phyloP scores from a whole-genome alignment of 83 land plant genomes.

The Thuja plicata region DNA sequence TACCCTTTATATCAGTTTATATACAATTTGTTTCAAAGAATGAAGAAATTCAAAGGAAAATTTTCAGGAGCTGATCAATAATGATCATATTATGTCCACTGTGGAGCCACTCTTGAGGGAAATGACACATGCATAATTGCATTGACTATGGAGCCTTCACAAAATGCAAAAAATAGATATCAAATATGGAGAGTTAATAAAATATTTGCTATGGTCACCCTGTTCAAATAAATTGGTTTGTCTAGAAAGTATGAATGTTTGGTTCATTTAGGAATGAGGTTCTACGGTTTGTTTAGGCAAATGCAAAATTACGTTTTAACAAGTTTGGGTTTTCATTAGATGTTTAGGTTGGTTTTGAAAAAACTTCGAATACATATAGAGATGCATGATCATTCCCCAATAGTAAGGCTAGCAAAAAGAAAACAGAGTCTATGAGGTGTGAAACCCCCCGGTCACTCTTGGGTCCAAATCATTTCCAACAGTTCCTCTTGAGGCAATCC shows the following conservation, averaged over 20 bases:
- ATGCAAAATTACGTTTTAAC: background rate
- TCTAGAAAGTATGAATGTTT: no score
- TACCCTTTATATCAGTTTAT: no score
- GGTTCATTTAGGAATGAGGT: background rate
- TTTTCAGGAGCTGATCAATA: background rate
- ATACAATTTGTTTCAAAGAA: background rate
- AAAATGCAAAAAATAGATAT: no score
- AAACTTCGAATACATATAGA: no score
- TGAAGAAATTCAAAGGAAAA: background rate
- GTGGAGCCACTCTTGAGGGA: background rate
- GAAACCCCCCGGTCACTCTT: no score
- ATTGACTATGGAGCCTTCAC: background rate
- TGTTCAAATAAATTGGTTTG: background rate
- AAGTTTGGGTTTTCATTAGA: background rate
- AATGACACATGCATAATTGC: background rate
- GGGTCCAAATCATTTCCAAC: no score
- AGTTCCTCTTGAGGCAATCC: no score
- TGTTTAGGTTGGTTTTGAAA: background rate
- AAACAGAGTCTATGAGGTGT: no score
- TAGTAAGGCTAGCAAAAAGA: background rate
- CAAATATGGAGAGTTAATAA: background rate
- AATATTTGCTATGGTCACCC: background rate
- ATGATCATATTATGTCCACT: background rate
- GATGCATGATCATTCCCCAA: background rate
- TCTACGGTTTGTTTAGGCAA: no score